Evolutionary conservation across 2,329 filamentous ascomycete genomes (phyloP).

Genomic region (Leptodontidium sp.): DNA sequence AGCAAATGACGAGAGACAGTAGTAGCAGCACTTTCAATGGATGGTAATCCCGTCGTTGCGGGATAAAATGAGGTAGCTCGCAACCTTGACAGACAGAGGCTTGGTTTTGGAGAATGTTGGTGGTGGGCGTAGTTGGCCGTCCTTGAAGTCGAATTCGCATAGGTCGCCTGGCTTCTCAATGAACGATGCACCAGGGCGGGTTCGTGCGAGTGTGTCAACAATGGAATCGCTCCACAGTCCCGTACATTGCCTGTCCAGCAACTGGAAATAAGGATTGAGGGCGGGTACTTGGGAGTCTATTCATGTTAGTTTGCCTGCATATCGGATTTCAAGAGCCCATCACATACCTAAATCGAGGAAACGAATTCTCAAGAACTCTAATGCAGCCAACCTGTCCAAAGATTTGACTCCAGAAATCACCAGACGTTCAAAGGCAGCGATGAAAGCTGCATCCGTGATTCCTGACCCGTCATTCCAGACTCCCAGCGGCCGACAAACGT

Average conservation of each 20-base stretch:
- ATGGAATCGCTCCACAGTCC: conserved; percentile 79
- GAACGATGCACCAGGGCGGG: conserved; percentile 66
- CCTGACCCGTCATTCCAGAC: conserved; percentile 71
- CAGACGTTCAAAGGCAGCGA: conserved; percentile 73
- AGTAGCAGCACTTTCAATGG: conserved; percentile 20
- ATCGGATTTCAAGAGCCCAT: background rate
- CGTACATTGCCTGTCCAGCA: conserved; percentile 66
- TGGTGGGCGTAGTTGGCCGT: conserved; percentile 55
- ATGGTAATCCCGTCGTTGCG: conserved; percentile 42
- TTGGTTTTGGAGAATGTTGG: conserved; percentile 40
- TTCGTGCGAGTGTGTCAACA: conserved; percentile 64
- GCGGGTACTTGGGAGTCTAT: conserved; percentile 75
- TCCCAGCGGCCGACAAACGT: conserved; percentile 67
- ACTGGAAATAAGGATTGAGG: conserved; percentile 76
- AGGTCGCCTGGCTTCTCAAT: conserved; percentile 71
- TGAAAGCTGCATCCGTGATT: conserved; percentile 76
- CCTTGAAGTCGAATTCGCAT: conserved; percentile 66
- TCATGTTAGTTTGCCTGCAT: conserved; percentile 25
- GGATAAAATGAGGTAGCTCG: conserved; percentile 40
- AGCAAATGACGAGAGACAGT: conserved; percentile 1
- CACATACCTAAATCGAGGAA: conserved; percentile 74
- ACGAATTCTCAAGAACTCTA: conserved; percentile 73
- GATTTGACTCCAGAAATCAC: conserved; percentile 70
- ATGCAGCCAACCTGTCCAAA: conserved; percentile 63
- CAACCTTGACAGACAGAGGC: conserved; percentile 44